Conservation (phyloP, 2,329 filamentous ascomycete genomes). For the Zymoseptoria brevis region DNA sequence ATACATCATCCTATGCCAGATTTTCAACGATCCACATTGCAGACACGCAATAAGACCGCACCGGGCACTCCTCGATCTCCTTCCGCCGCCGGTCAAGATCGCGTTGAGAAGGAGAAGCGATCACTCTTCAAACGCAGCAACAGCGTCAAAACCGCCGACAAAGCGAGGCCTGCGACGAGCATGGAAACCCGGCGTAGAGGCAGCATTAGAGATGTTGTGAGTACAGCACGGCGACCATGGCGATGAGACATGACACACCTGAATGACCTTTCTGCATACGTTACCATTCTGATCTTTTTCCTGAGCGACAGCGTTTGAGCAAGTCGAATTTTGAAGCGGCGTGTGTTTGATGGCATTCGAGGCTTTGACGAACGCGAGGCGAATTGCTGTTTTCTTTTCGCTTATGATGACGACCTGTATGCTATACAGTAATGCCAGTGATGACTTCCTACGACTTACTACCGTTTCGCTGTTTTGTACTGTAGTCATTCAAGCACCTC, state of each 20-base stretch:
- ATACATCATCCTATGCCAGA: slow-evolving; percentile 10
- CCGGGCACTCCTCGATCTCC: slow-evolving; percentile 7
- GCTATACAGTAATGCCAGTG: not conserved
- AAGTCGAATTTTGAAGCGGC: not conserved
- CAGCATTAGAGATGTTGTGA: slow-evolving; percentile 19
- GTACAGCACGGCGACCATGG: slow-evolving; percentile 14
- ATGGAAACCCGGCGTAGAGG: slow-evolving; percentile 11
- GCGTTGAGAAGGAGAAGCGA: slow-evolving; percentile 10
- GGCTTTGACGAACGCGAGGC: not conserved
- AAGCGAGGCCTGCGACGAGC: not conserved
- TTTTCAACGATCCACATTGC: slow-evolving; percentile 4
- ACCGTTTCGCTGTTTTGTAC: not conserved
- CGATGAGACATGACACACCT: slow-evolving; percentile 5
- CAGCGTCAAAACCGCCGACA: slow-evolving; percentile 8
- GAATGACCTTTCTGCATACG: not conserved
- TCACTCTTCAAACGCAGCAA: slow-evolving; percentile 14
- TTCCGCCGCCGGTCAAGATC: slow-evolving; percentile 2
- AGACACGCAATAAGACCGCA: slow-evolving; percentile 11
- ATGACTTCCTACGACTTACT: not conserved
- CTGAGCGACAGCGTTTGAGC: not conserved
- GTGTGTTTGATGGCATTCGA: not conserved
- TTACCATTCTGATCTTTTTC: not conserved
- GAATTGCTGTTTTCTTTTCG: not conserved
- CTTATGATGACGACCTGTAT: not conserved
- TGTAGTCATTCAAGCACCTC: not conserved